A percentile compares a stretch with the other conserved stretches of the same genome.
Conservation (phyloP, 192 early-diverging fungal genomes). For the Piromyces sp. region DNA sequence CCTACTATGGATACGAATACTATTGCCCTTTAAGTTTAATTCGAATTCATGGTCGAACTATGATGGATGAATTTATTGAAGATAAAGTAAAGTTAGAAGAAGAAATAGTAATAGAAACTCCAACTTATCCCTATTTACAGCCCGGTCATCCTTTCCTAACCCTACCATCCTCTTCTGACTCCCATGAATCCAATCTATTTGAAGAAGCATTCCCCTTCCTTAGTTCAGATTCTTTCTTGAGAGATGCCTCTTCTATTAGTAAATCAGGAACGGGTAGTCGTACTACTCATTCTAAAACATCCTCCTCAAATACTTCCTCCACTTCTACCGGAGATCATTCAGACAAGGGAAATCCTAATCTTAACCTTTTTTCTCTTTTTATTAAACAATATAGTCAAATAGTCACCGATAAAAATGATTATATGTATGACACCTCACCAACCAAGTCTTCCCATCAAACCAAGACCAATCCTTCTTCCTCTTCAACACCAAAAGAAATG, state of each 20-base stretch:
- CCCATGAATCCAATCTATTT: background rate
- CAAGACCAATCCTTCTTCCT: no score
- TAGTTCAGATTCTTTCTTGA: background rate
- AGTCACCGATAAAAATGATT: no score
- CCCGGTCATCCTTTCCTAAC: background rate
- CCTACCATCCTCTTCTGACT: background rate
- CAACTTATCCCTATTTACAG: background rate
- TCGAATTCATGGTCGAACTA: slow-evolving; percentile 74
- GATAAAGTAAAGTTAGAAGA: background rate
- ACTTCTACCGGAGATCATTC: background rate
- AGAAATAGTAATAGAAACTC: background rate
- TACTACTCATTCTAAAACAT: background rate
- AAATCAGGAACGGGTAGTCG: background rate
- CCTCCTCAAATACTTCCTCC: background rate
- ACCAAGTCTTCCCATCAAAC: no score
- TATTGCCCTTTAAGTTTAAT: slow-evolving; percentile 84
- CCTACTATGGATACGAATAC: slow-evolving; percentile 80
- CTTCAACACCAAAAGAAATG: no score
- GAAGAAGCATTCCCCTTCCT: background rate
- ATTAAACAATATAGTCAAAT: background rate
- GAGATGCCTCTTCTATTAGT: background rate
- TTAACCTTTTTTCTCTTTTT: background rate
- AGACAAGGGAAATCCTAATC: background rate
- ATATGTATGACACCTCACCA: no score
- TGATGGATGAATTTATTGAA: slow-evolving; percentile 50